Base-by-base conservation (phyloP, 306 rosid genomes). In the Quercus variabilis region DNA sequence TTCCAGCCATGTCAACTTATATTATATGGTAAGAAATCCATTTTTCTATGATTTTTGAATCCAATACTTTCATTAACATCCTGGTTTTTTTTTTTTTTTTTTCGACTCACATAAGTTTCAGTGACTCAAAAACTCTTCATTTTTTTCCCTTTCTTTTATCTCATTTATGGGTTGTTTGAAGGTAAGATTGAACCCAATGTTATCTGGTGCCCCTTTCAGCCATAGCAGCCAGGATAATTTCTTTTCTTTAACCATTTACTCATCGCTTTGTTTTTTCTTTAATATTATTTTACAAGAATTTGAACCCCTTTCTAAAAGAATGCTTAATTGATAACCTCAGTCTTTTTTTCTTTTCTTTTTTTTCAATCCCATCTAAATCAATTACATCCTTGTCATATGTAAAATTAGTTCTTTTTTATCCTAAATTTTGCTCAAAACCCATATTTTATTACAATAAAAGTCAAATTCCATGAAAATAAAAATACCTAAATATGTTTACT, bases 21-120 rank as follows among this genome's bases (percentile, higher is more conserved):
- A 79, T 68, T 55, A 14, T 17, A 76, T 77, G 85, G 90, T 84
- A 87, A 69, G 67, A 63, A 76, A 31, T 69, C 58, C 59, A 13
- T 6, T 2, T 75, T 71, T 20, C 20, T 59, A 3, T 54, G 6
- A 1, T 76, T 78, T 75, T 33, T 28, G 5, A 28, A 12, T 49
- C 54, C 17, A 4, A 10, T 49, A 49, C 6, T 21, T 59, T 9
- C 5, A 10, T 6, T 6, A 28, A 2, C 3, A 28, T 63, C 14
- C 5, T 2, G 3, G 1, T 3, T 13, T 26, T 4, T 5, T 3
- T 65, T 35, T 4, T 67, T 4, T 1, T 31, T 1, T 67, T 4
- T 3, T 33, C n/a, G 10, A 6, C 28, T 26, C 2, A 26, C 65
- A 9, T 62, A 1, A 9, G 65, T 28, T 28, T 63, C 10, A 26